These are phyloP conservation scores for Plantago major DNA, from an alignment of 257 asterid genomes.

Conservation along the genomic window DNA sequence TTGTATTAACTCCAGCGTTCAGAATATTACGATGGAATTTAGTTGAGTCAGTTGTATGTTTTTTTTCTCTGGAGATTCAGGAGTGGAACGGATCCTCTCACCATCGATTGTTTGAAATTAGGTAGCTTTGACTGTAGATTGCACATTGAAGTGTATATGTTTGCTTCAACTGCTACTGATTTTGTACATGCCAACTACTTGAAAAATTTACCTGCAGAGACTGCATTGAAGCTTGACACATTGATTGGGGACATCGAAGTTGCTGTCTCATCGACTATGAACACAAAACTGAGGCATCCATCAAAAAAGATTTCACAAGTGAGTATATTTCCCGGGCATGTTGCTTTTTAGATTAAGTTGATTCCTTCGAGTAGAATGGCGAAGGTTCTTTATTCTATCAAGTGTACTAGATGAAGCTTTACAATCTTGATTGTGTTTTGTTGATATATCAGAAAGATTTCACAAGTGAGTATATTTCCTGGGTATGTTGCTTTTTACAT, in stretches of 20 bases:
- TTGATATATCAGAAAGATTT: slow-evolving; percentile 26
- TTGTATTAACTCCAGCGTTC: neutral
- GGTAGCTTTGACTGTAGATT: slow-evolving; percentile 1
- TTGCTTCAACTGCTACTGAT: slow-evolving; percentile 16
- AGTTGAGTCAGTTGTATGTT: neutral
- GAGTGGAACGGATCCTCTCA: neutral
- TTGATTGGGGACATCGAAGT: slow-evolving; percentile 94
- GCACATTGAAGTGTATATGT: slow-evolving; percentile 11
- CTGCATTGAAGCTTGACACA: slow-evolving; percentile 75
- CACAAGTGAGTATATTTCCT: slow-evolving; percentile 54
- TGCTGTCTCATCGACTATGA: slow-evolving; percentile 71
- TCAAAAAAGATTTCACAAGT: slow-evolving; percentile 57
- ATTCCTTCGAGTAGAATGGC: no score
- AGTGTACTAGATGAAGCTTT: no score
- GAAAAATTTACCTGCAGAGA: slow-evolving; percentile 49
- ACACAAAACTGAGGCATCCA: slow-evolving; percentile 55
- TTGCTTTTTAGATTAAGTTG: neutral
- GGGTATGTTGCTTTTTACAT: neutral
- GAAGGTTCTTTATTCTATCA: no score
- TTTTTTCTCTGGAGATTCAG: neutral
- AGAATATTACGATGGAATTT: neutral
- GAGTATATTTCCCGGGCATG: slow-evolving; percentile 25
- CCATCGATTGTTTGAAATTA: neutral
- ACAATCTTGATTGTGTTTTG: no score
- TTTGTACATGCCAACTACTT: slow-evolving; percentile 4